These are phyloP conservation scores for Sporothrix inflata DNA, from an alignment of 2,329 filamentous ascomycete genomes.

Conservation along the genomic window DNA sequence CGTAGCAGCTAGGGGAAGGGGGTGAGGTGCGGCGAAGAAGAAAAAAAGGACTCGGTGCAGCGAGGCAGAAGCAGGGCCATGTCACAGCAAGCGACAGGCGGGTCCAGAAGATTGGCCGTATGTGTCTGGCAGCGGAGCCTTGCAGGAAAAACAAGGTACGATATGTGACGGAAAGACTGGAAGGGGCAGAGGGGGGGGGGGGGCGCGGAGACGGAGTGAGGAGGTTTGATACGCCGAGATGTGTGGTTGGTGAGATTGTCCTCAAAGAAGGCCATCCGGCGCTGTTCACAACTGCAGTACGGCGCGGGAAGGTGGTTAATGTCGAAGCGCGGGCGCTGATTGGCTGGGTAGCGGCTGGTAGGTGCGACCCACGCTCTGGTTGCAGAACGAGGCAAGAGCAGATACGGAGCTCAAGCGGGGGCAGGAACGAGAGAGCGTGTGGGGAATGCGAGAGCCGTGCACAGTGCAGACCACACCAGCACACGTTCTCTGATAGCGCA, in stretches of 20 bases:
- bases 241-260: conserved; percentile 22
- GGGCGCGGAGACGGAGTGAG: not conserved
- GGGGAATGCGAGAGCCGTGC: not conserved
- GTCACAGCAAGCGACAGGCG: not conserved
- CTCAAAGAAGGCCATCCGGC: not conserved
- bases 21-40: not conserved
- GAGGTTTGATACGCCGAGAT: conserved; percentile 23
- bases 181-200: not conserved
- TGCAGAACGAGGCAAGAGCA: not conserved
- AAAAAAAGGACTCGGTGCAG: not conserved
- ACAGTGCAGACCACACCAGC: not conserved
- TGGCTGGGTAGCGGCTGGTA: conserved; percentile 1
- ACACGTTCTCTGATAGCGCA: not conserved
- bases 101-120: not conserved
- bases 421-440: not conserved
- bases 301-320: conserved; percentile 14
- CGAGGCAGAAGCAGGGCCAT: conserved; percentile 4
- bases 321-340: conserved; percentile 18
- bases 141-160: not conserved
- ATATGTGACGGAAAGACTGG: not conserved
- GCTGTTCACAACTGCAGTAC: not conserved
- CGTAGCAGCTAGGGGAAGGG: not conserved
- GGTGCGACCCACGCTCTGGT: not conserved
- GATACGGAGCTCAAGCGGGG: conserved; percentile 11
- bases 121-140: conserved; percentile 6